These are phyloP conservation scores for Vinca major DNA, from an alignment of 305 asterid genomes.

Conservation along the genomic window DNA sequence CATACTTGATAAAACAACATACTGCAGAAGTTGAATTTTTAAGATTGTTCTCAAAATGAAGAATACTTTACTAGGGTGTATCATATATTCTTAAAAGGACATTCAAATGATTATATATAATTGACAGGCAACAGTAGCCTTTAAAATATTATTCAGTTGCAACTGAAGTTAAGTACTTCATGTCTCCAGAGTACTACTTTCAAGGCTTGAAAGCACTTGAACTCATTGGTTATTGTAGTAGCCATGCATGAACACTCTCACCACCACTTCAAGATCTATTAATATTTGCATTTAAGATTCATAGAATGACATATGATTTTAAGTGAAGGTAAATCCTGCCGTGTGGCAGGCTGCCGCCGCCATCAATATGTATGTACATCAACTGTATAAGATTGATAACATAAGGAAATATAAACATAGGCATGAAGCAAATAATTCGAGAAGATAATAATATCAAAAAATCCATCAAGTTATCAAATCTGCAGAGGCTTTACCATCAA, in stretches of 20 bases:
- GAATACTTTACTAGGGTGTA: conserved; percentile 11
- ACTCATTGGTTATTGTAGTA: not conserved
- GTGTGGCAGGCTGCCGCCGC: not conserved
- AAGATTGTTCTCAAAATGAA: conserved; percentile 29
- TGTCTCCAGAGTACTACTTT: too few species aligned
- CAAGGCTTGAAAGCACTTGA: too few species aligned
- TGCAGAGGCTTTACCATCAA: not conserved
- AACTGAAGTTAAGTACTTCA: not conserved
- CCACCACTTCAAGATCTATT: not conserved
- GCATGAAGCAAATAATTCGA: not conserved
- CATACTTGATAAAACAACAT: conserved; percentile 94
- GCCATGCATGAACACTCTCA: not conserved
- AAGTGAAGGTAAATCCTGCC: too few species aligned
- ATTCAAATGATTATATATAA: not conserved
- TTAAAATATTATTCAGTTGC: not conserved
- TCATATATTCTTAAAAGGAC: conserved; percentile 14
- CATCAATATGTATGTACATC: not conserved
- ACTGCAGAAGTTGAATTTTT: conserved; percentile 67
- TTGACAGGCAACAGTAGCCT: not conserved
- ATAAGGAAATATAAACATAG: not conserved
- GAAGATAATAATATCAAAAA: too few species aligned
- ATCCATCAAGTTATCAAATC: not conserved
- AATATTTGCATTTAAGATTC: not conserved
- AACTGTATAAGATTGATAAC: not conserved
- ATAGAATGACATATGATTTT: not conserved